Evolutionary conservation across 345 rosid species (phyloP), one percentile per base, ranked within the genome.

Genomic region (Brassica rapa): DNA sequence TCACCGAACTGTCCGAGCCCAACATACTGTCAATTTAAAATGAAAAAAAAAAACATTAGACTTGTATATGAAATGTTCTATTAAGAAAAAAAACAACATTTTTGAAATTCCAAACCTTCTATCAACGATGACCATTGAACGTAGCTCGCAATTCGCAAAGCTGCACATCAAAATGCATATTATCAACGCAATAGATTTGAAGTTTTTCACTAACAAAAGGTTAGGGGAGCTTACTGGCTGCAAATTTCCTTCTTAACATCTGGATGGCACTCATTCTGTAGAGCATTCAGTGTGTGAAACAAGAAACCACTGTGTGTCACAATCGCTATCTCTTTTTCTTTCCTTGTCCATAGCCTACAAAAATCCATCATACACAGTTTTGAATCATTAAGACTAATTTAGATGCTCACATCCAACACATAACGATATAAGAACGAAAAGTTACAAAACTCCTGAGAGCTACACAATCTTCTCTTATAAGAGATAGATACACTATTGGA

Each of bases 291-390:
- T 37, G 97, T 87, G 76, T 91, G 98, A 81, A 76, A 85, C 90
- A 95, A 87, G 87, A 95, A 93, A 29, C 98, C 96, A 56, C 98
- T 90, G 68, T 95, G 99, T 62, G 98, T 93, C 79, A 95, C 98
- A 73, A 95, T 84, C 23, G 96, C 99, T 85, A 95, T 95, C 91
- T 95, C 98, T 83, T 90, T 95, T 83, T 95, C 98, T 82, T 86
- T 87, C 83, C 97, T 85, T 66, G 96, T 93, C 96, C 93, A 95
- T 86, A 95, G 83, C 99, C 99, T 95, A 88, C 51, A 70, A 37
- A 41, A n/a, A 39, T 62, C 30, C 72, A 78, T 56, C 51, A 73
- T 0, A 73, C 25, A 33, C 32, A 67, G 41, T 57, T 72, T 6
- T 12, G 2, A 53, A 32, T 61, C 63, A 1, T 37, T 0, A 59